Evolutionary conservation across 345 rosid species (phyloP), one percentile per base, ranked within the genome.

Genomic region (Gynandropsis gynandra): DNA sequence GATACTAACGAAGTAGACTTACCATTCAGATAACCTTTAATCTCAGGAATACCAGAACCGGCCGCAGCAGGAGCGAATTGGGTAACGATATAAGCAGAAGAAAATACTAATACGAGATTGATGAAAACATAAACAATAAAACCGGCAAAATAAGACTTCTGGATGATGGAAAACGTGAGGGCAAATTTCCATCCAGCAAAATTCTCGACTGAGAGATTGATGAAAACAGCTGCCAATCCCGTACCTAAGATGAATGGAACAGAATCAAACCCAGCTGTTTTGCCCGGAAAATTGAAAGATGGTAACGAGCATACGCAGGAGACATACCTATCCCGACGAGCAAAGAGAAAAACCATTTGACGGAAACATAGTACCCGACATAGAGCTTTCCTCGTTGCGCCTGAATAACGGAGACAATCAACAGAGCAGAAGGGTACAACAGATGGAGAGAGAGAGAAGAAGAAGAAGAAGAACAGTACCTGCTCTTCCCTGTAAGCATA

Each of bases 41-140:
- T 84, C 71, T 90, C 98, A 61, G 98, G 98, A 68, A 90, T 89
- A 58, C 96, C 98, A 70, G 98, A 90, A 47, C 98, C 96, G 67
- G 98, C 96, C 9, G 98, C 98, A n/a, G 95, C 98, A 27, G 98
- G 96, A 17, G 98, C 95, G 27, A 90, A 90, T 8, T 82, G 76
- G 0, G 96, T 90, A 70, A 90, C 51, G 15, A 90, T 87, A 60
- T 75, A 86, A 42, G 82, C 98, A 50, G 96, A 90, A 59, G 98
- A 90, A 58, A 83, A 72, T 17, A 90, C 98, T 69, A 90, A 69
- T 40, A 58, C 79, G 67, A 90, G 69, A 73, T 90, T 90, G 73
- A 90, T 77, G 62, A 82, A 53, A 40, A 77, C 67, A 70, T 90
- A 90, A 60, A 90, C 59, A 41, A 87, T 11, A 76, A 81, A 83